phyloP scores from a whole-genome alignment of 2,329 filamentous ascomycete species.

The Helotiales sp. region DNA sequence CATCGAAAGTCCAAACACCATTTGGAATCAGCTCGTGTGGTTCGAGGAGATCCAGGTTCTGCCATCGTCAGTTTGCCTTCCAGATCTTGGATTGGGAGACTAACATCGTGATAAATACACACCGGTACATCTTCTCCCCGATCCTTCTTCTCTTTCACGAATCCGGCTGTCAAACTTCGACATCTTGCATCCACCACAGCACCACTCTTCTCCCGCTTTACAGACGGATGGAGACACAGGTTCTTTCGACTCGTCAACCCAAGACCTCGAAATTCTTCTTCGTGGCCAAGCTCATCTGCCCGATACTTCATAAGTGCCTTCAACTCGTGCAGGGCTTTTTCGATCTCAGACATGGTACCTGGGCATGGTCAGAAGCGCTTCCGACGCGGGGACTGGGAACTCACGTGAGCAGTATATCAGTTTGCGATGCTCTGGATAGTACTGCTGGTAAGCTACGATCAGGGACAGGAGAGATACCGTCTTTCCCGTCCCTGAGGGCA shows the following conservation, averaged over 20 bases:
- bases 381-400: neutral
- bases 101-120: conserved; percentile 91
- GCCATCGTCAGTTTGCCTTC: conserved; percentile 35
- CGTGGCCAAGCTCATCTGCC: conserved; percentile 82
- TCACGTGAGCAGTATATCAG: conserved; percentile 96
- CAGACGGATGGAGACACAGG: conserved; percentile 91
- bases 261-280: conserved; percentile 91
- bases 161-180: conserved; percentile 92
- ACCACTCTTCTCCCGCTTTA: conserved; percentile 95
- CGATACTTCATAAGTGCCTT: conserved; percentile 96
- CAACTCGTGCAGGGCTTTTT: conserved; percentile 92
- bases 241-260: conserved; percentile 97
- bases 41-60: conserved; percentile 93
- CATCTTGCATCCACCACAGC: conserved; percentile 94
- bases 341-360: conserved; percentile 98
- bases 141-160: conserved; percentile 97
- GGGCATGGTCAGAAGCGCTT: conserved; percentile 13
- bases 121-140: conserved; percentile 91
- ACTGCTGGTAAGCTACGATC: conserved; percentile 95
- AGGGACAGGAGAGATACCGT: conserved; percentile 93
- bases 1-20: conserved; percentile 94
- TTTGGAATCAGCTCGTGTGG: conserved; percentile 93
- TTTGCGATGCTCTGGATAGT: conserved; percentile 91
- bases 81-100: conserved; percentile 35
- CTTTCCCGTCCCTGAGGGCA: conserved; percentile 98